Conservation (phyloP, 345 rosid genomes). For the Kandelia obovata region DNA sequence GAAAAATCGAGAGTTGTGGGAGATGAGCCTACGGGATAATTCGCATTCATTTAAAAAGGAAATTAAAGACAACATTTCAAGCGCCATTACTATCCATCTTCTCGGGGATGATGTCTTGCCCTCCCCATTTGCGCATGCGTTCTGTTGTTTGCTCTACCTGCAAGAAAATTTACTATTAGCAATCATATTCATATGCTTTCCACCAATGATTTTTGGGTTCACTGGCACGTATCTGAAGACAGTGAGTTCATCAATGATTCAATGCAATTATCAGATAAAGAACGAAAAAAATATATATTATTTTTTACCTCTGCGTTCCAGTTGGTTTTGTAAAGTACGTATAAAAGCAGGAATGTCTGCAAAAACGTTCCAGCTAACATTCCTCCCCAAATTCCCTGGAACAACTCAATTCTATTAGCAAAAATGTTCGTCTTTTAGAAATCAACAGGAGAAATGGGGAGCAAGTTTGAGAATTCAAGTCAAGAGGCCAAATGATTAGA, state of each 20-base stretch:
- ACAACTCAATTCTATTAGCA: not conserved
- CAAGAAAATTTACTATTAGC: not conserved
- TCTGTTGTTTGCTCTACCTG: slow-evolving; percentile 69
- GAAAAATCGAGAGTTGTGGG: no score
- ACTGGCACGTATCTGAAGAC: no score
- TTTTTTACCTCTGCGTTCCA: slow-evolving; percentile 73
- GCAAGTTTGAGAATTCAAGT: no score
- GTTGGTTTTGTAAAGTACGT: slow-evolving; percentile 59
- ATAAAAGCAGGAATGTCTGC: slow-evolving; percentile 57
- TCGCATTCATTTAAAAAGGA: no score
- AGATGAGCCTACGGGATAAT: no score
- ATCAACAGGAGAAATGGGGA: no score
- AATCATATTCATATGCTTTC: not conserved
- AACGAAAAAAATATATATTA: no score
- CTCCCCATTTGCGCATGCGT: slow-evolving; percentile 67
- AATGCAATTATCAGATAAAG: not conserved
- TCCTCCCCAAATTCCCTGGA: slow-evolving; percentile 75
- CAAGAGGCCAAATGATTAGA: no score
- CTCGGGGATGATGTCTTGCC: slow-evolving; percentile 24
- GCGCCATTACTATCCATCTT: slow-evolving; percentile 1
- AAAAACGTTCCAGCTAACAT: slow-evolving; percentile 73
- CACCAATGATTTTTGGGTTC: not conserved
- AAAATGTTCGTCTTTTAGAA: not conserved
- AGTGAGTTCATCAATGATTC: no score
- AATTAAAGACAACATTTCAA: not conserved